Evolutionary conservation across 768 basidiomycete species (phyloP).

Genomic region (Suillus plorans): DNA sequence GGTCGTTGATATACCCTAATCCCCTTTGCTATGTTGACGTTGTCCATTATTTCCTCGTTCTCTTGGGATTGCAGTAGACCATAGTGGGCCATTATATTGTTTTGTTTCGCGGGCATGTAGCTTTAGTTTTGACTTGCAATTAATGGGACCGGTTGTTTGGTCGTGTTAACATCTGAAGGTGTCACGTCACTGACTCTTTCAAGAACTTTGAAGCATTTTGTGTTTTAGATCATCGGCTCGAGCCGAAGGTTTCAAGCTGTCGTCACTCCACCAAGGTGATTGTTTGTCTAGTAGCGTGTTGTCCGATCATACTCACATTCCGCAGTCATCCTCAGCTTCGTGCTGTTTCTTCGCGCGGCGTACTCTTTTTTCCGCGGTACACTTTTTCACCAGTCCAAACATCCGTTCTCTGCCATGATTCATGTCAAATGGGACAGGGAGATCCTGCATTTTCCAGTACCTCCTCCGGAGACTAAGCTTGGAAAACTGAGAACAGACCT

Average conservation of each 20-base stretch:
- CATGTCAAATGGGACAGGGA: slow-evolving; percentile 53
- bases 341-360: slow-evolving; percentile 30
- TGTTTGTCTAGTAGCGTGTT: neutral
- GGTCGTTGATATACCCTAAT: slow-evolving; percentile 5
- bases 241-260: slow-evolving; percentile 26
- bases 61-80: neutral
- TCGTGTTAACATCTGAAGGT: neutral
- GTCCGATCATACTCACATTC: slow-evolving; percentile 7
- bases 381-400: slow-evolving; percentile 5
- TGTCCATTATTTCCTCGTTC: neutral
- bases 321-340: slow-evolving; percentile 32
- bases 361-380: slow-evolving; percentile 19
- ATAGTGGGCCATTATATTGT: slow-evolving; percentile 1
- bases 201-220: neutral
- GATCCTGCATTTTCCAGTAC: slow-evolving; percentile 52
- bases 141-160: neutral
- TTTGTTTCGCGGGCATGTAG: slow-evolving; percentile 3
- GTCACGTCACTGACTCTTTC: neutral
- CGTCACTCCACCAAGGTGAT: slow-evolving; percentile 25
- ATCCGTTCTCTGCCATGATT: slow-evolving; percentile 33
- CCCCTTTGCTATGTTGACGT: neutral
- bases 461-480: slow-evolving; percentile 58
- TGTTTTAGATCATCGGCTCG: slow-evolving; percentile 5
- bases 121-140: slow-evolving; percentile 5
- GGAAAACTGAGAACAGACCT: slow-evolving; percentile 57